Evolutionary conservation across 164 flowering plant species (phyloP), one percentile per base, ranked within the genome.

Genomic region (Chloranthus sessilifolius): DNA sequence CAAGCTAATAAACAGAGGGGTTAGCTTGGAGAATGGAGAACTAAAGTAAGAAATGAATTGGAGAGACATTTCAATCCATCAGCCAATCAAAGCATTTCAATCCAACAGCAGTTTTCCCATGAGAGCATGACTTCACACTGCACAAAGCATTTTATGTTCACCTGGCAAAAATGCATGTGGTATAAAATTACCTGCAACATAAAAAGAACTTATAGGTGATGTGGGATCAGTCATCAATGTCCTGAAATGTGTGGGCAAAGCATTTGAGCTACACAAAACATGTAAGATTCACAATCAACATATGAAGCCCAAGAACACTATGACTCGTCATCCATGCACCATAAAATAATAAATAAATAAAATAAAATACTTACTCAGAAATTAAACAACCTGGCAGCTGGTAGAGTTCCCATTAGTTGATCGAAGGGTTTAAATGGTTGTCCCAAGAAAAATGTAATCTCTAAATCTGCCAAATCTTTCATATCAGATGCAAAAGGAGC

Each of bases 401-500:
- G 97, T 34, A 89, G 61, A 15, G 88, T 80, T 61, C 97, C 97
- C 83, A 89, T 74, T 15, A 89, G 94, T 68, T 89, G 97, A 74
- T 89, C 95, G 58, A 89, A 84, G 27, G 97, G 97, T 61, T 80
- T 89, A 64, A 89, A 89, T 25, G 97, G 91, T 68, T 76, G 74
- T 58, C 97, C 97, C 70, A 71, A 30, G 64, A 86, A 86, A 66
- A 89, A 80, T 20, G 84, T 84, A 16, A 89, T 89, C 55, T 89
- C 97, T 52, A 84, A 53, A 55, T 86, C 97, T 37, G 65, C 62
- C 28, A 89, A 72, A 66, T 72, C 77, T 71, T 82, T 84, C 19
- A 89, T 77, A 68, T 89, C 97, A 24, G 97, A 89, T 59, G 97
- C 97, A 76, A 89, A 89, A 41, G 97, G 97, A 70, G 97, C 92